These are phyloP conservation scores for Fraxinus baroniana DNA, from an alignment of 305 asterid genomes.

Conservation along the genomic window DNA sequence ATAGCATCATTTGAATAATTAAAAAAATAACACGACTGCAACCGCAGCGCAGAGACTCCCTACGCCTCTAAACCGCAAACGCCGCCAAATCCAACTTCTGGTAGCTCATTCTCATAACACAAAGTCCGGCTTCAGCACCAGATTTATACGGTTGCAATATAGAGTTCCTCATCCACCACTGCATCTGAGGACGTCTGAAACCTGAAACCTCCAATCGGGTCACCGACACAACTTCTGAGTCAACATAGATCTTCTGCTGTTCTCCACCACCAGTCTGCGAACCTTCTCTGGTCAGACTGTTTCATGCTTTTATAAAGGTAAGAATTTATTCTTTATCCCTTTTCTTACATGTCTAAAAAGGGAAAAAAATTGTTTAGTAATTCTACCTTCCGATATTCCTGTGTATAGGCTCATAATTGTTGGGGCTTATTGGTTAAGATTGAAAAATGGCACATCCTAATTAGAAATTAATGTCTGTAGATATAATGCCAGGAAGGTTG, in stretches of 20 bases:
- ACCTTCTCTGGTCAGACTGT: not conserved
- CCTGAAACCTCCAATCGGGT: not conserved
- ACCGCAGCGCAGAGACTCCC: too few relatives aligned
- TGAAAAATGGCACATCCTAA: not conserved
- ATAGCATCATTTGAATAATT: too few relatives aligned
- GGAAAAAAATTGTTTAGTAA: not conserved
- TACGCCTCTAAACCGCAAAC: too few relatives aligned
- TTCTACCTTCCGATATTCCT: not conserved
- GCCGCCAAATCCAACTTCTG: not conserved
- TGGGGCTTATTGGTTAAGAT: not conserved
- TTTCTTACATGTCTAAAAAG: not conserved
- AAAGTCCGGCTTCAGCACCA: not conserved
- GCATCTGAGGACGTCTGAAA: not conserved
- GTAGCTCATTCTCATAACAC: not conserved
- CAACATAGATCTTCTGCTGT: not conserved
- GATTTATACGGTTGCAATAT: not conserved
- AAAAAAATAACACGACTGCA: too few relatives aligned
- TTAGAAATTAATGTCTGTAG: not conserved
- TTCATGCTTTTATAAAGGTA: not conserved
- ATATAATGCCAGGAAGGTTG: slow-evolving; percentile 37
- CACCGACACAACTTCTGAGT: not conserved
- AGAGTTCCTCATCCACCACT: not conserved
- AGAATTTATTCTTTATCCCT: not conserved
- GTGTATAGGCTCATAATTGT: not conserved
- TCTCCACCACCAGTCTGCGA: not conserved